phyloP scores from a whole-genome alignment of 163 green algal genomes.

The Scenedesmus sp. region DNA sequence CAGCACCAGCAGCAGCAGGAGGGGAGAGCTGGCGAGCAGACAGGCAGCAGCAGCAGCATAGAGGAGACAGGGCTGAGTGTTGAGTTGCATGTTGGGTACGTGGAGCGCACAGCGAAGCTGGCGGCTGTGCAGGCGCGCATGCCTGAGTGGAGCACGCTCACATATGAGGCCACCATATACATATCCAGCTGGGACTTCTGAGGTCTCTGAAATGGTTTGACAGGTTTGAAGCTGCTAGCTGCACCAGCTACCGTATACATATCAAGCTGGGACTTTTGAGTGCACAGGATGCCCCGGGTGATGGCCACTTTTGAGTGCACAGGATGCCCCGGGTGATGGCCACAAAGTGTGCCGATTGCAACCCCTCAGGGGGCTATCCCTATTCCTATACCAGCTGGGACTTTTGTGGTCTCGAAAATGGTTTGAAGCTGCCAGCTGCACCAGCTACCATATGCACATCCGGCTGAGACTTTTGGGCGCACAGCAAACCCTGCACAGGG shows the following conservation, averaged over 20 bases:
- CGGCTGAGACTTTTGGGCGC: no score
- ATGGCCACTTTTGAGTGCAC: no score
- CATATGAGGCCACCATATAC: slow-evolving; percentile 35
- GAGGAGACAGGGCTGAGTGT: background rate
- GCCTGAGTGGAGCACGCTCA: slow-evolving; percentile 37
- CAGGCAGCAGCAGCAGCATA: background rate
- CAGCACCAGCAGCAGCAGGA: background rate
- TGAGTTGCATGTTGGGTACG: slow-evolving; percentile 52
- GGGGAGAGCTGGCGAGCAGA: background rate
- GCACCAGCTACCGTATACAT: slow-evolving; percentile 20
- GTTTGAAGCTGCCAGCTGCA: no score
- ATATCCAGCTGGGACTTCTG: slow-evolving; percentile 22
- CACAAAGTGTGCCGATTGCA: no score
- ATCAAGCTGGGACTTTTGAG: background rate
- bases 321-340: no score
- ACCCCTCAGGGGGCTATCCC: no score
- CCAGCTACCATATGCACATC: no score
- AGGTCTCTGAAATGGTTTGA: background rate
- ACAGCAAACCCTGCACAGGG: no score
- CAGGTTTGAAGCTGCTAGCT: no score
- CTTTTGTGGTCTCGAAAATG: no score
- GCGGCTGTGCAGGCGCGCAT: slow-evolving; percentile 26
- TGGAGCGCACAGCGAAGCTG: slow-evolving; percentile 10
- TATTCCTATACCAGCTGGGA: no score
- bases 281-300: background rate